Base-by-base conservation (phyloP, 1,284 basidiomycete species). In the Sanghuangporus baumii region DNA sequence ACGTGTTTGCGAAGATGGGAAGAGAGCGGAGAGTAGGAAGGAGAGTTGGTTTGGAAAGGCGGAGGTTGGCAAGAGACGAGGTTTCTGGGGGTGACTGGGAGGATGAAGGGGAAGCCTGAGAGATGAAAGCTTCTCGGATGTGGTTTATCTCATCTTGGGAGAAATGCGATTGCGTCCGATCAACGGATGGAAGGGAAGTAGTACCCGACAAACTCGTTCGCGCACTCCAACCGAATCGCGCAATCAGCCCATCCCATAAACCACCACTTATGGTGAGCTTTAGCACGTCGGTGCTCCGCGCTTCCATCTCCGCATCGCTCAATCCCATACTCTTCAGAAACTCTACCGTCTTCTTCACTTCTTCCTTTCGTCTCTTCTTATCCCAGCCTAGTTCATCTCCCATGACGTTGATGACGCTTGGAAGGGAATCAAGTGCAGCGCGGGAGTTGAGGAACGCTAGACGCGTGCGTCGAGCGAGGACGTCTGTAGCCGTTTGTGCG, bases 311-410 rank as follows among this genome's bases (percentile, higher is more conserved):
- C 20, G 69, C 61, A 41, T 74, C 70, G 37, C 71, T 75, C 34
- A 80, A 79, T 6, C 92, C 92, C 92, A 94, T 94, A 66, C 81
- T 86, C 61, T 77, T 78, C 56, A 94, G 79, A 76, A 91, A 93
- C 46, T 73, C 72, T n/a, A 88, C 77, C 0, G 84, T 83, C 4
- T 81, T 74, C 54, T 78, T 74, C 67, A 91, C 84, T 76, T 94
- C 87, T 56, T 79, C 70, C 65, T 78, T 74, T 69, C 85, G 82
- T 66, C 85, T 80, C 59, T 75, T 71, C 37, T 75, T 73, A 67
- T 83, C 80, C 96, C 96, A 98, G 36, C 82, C 81, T 20, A 95
- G 70, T 26, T 57, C 69, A 70, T 36, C 31, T 67, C 36, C 52
- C 62, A 9, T 55, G 69, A 46, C 43, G 16, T 46, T 18, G 3